A percentile compares a stretch with the other conserved stretches of the same genome.
phyloP scores from a whole-genome alignment of 352 stramenopile species.

The Phytophthora megakarya region DNA sequence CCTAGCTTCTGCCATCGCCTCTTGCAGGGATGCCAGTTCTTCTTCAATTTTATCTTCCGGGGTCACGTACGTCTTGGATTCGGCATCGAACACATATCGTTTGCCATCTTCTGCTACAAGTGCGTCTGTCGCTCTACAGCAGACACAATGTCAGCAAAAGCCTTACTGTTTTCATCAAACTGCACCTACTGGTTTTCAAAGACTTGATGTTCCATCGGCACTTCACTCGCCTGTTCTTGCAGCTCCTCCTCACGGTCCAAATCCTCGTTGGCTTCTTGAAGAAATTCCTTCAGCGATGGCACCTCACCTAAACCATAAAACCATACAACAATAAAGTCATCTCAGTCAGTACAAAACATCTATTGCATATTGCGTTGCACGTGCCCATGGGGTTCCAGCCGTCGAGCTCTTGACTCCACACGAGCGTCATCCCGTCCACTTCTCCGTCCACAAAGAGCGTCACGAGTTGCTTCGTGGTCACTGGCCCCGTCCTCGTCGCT shows the following conservation, averaged over 20 bases:
- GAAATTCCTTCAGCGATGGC: slow-evolving; percentile 62
- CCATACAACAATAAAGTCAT: slow-evolving; percentile 12
- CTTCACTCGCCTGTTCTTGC: slow-evolving; percentile 40
- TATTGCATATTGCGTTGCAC: slow-evolving; percentile 6
- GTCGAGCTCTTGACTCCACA: slow-evolving; percentile 59
- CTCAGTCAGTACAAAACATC: neutral
- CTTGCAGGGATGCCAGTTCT: slow-evolving; percentile 62
- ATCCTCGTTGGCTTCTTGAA: slow-evolving; percentile 73
- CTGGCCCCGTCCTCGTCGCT: slow-evolving; percentile 39
- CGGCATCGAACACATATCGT: slow-evolving; percentile 69
- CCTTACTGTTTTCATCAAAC: too few species aligned
- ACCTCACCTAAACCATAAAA: slow-evolving; percentile 50
- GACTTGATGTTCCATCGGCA: slow-evolving; percentile 57
- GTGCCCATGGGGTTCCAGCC: slow-evolving; percentile 65
- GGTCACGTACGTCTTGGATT: slow-evolving; percentile 70
- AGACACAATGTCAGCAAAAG: neutral
- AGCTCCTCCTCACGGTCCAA: slow-evolving; percentile 59
- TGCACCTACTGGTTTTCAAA: slow-evolving; percentile 52
- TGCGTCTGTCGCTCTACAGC: slow-evolving; percentile 43
- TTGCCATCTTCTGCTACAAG: slow-evolving; percentile 73
- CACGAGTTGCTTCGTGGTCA: slow-evolving; percentile 62
- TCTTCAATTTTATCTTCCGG: slow-evolving; percentile 79
- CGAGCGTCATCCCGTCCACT: slow-evolving; percentile 74
- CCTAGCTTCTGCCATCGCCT: slow-evolving; percentile 39
- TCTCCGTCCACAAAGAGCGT: slow-evolving; percentile 65